Conservation (phyloP, 805 yeast species). For the Torulaspora quercuum region DNA sequence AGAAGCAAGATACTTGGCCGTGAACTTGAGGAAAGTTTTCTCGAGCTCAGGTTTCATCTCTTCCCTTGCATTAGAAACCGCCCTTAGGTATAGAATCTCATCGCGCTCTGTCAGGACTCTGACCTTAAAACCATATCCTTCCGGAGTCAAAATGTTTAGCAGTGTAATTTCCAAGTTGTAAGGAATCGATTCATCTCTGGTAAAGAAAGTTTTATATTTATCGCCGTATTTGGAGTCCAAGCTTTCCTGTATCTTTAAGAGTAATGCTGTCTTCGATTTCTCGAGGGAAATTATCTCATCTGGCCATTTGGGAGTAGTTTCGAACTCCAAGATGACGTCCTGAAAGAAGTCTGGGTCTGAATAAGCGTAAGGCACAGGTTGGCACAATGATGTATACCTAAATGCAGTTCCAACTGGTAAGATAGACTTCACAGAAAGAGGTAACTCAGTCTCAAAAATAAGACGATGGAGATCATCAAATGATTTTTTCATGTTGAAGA, state of each 20-base stretch:
- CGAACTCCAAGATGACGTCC: conserved; percentile 81
- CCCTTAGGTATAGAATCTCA: conserved; percentile 66
- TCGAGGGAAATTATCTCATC: conserved; percentile 83
- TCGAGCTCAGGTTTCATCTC: conserved; percentile 58
- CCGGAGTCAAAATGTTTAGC: conserved; percentile 72
- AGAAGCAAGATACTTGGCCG: conserved; percentile 58
- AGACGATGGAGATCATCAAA: conserved; percentile 58
- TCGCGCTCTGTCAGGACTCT: conserved; percentile 82
- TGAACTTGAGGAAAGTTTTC: conserved; percentile 59
- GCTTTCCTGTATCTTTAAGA: conserved; percentile 61
- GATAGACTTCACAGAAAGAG: conserved; percentile 67
- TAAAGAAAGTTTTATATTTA: conserved; percentile 54
- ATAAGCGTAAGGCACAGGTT: conserved; percentile 79
- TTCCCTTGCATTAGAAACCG: conserved; percentile 61
- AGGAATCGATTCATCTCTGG: conserved; percentile 66
- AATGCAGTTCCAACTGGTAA: conserved; percentile 71
- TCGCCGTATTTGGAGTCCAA: conserved; percentile 47
- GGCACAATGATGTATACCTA: conserved; percentile 69
- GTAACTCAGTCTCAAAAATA: conserved; percentile 53
- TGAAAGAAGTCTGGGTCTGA: conserved; percentile 76
- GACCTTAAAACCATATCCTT: conserved; percentile 81
- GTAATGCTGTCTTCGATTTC: conserved; percentile 84
- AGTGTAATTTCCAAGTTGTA: conserved; percentile 56
- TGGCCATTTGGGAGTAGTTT: conserved; percentile 92
- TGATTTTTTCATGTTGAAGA: conserved; percentile 45